Conservation (phyloP, 1,284 basidiomycete genomes). For the Apiotrichum gracile region DNA sequence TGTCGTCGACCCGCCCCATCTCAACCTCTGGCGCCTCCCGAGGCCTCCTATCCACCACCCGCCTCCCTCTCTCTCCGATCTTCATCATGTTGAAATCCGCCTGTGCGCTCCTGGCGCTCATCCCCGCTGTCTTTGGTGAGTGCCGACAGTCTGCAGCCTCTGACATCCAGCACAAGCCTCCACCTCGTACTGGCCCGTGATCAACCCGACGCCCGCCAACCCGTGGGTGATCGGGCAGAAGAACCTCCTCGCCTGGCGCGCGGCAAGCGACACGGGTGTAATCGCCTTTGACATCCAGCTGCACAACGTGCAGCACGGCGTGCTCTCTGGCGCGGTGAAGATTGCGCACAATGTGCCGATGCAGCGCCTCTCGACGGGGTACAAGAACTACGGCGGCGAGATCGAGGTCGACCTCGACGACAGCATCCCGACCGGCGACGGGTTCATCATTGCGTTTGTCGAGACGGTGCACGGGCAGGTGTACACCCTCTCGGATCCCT, state of each 20-base stretch:
- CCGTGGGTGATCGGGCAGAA: constrained; percentile 45
- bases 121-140: constrained; percentile 20
- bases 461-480: constrained; percentile 39
- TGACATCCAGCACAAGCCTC: constrained; percentile 3
- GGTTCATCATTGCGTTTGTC: constrained; percentile 41
- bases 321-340: constrained; percentile 42
- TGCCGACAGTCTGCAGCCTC: not conserved
- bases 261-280: constrained; percentile 41
- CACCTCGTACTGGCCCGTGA: constrained; percentile 46
- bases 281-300: constrained; percentile 45
- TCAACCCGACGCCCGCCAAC: constrained; percentile 23
- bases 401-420: constrained; percentile 39
- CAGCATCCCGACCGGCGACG: constrained; percentile 33
- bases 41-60: too few relatives aligned
- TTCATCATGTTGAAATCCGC: not conserved
- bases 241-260: constrained; percentile 42
- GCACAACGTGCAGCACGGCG: constrained; percentile 38
- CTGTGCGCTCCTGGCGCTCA: constrained; percentile 3
- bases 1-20: too few relatives aligned
- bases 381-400: constrained; percentile 42
- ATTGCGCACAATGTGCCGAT: constrained; percentile 42
- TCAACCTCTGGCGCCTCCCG: too few relatives aligned
- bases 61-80: not conserved
- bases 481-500: constrained; percentile 39
- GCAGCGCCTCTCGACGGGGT: constrained; percentile 27